Evolutionary conservation across 306 rosid genomes (phyloP), one percentile per base, ranked within the genome.

Genomic region (Elaeagnus macrophylla): DNA sequence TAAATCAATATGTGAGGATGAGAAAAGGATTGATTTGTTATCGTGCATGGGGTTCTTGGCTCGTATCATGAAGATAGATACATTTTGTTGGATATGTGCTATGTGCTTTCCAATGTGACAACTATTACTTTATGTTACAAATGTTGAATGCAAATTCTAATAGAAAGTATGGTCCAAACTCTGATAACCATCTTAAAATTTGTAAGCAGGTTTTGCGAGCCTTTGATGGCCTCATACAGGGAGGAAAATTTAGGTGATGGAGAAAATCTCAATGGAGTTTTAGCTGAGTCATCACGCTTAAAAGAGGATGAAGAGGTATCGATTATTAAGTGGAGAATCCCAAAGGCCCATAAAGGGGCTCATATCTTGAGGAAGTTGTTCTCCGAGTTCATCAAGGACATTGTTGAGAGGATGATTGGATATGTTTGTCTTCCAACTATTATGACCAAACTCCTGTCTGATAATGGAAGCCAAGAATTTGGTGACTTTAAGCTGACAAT

Each of bases 391-490:
- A 77, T 91, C 79, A 84, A 81, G 77, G 96, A 82, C 72, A 91
- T 91, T 66, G 99, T 87, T 53, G 99, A 91, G 71, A 96, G 96
- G 58, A 87, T 91, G 96, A 87, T 84, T 25, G 99, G 99, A 40
- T 87, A 75, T 70, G 89, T 91, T 78, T 87, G 80, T 74, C 89
- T 91, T 65, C 99, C 99, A 48, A 74, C 80, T 48, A 84, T 91
- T 70, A 87, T 91, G 99, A 78, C 95, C 59, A 84, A 88, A 79
- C 99, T 91, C 62, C 94, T 87, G 37, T 80, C 95, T 75, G 95
- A 87, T 67, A 87, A 91, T 61, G 89, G 99, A 50, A 75, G 71
- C 73, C 96, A 84, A 72, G 99, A 91, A 66, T 91, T 87, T 69
- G 99, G 99, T 12, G 95, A 87, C 81, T 91, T 87, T 56, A 91